Base-by-base conservation (phyloP, 805 yeast genomes). In the Blastobotrys terrestris region DNA sequence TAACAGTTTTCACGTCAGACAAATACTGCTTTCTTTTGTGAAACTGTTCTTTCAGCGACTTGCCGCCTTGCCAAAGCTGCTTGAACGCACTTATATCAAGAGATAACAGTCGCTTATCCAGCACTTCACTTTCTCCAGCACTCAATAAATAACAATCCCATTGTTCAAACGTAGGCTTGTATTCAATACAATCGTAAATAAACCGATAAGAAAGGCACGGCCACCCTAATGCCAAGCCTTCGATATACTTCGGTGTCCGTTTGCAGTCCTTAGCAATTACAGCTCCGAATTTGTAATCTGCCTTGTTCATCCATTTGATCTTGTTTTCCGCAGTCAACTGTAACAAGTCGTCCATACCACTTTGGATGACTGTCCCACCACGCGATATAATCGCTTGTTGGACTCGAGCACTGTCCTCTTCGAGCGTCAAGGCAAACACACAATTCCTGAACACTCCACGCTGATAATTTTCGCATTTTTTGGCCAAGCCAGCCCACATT, bases 191-290 rank as follows among this genome's bases (percentile, higher is more conserved):
- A 53, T 83, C 84, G 3, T 66, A 63, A 2, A 88, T 70, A 58
- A 77, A 89, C 6, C 67, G 63, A 52, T 77, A 76, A 2, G 87
- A 81, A 31, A 90, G 62, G 16, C 86, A 77, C 1, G 97, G 97
- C 96, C 96, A 89, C 2, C 92, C 91, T 44, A 89, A 63, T 0
- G 92, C 87, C 15, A 89, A 65, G 1, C 85, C 81, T 61, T 87
- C 94, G 7, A 90, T 64, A 63, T 85, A 90, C 62, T 89, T 90
- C 6, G 83, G 75, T 47, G 90, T 87, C 39, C 96, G 71, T 16
- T 79, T 73, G 53, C 77, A 76, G 31, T 73, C 74, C 40, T 75
- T 76, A 0, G 92, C 76, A 1, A 90, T 67, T 35, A 87, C 71
- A 1, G 91, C 91, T 1, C 77, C 88, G 68, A 89, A 87, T 46